Conservation (phyloP, 768 basidiomycete species). For the Mrakia gelida region DNA sequence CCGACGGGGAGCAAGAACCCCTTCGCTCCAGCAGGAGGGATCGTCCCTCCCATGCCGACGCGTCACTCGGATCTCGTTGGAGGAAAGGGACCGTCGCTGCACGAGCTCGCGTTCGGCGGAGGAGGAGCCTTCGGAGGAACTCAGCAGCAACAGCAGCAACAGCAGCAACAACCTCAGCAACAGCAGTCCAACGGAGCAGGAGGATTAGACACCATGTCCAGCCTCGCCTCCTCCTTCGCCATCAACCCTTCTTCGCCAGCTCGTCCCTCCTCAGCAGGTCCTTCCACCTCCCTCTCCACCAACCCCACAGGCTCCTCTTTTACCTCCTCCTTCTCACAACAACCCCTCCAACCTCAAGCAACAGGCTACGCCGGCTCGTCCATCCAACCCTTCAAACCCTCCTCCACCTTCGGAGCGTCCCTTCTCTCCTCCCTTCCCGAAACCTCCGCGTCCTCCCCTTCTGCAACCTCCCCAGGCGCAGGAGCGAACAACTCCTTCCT, state of each 20-base stretch:
- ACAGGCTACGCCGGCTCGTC: slow-evolving; percentile 54
- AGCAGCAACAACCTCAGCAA: slow-evolving; percentile 21
- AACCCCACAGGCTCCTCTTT: slow-evolving; percentile 33
- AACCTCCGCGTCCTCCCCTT: slow-evolving; percentile 53
- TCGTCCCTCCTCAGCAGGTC: slow-evolving; percentile 54
- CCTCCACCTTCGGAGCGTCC: slow-evolving; percentile 71
- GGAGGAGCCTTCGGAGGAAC: slow-evolving; percentile 11
- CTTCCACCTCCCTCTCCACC: slow-evolving; percentile 41
- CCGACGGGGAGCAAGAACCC: slow-evolving; percentile 94
- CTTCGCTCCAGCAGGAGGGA: slow-evolving; percentile 56
- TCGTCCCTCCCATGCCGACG: slow-evolving; percentile 53
- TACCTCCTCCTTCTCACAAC: slow-evolving; percentile 1
- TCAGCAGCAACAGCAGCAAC: slow-evolving; percentile 24
- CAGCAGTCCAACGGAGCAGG: slow-evolving; percentile 15
- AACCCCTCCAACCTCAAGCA: slow-evolving; percentile 49
- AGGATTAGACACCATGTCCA: slow-evolving; percentile 27
- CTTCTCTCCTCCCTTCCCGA: slow-evolving; percentile 69
- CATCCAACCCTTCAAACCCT: slow-evolving; percentile 76
- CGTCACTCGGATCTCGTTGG: slow-evolving; percentile 53
- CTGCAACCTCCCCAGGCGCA: not conserved
- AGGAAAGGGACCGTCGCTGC: slow-evolving; percentile 72
- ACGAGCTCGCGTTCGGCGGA: slow-evolving; percentile 54
- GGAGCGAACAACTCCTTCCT: slow-evolving; percentile 10
- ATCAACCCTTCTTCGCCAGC: slow-evolving; percentile 40
- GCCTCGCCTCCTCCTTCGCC: slow-evolving; percentile 68